phyloP scores from a whole-genome alignment of 495 filamentous ascomycete species.

The Neurospora tetraspora region DNA sequence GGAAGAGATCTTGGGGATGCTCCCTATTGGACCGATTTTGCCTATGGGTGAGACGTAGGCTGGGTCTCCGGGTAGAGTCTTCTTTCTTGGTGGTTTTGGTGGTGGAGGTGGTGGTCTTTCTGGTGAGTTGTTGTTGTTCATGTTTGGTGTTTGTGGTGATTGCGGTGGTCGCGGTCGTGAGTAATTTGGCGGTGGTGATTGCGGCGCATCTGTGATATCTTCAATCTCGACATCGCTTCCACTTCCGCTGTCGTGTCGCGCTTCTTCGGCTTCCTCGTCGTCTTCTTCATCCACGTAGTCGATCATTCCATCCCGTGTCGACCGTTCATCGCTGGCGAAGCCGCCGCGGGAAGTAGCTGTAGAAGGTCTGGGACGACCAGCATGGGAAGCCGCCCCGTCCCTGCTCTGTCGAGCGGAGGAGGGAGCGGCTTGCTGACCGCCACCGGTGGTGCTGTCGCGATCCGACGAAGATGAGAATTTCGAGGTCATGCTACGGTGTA shows the following conservation, averaged over 20 bases:
- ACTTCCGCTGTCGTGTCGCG: background rate
- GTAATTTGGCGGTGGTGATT: background rate
- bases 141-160: background rate
- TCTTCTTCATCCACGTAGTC: background rate
- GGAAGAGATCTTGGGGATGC: slow-evolving; percentile 10
- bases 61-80: slow-evolving; percentile 1
- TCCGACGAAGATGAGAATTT: background rate
- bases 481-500: background rate
- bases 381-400: background rate
- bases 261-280: background rate
- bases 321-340: background rate
- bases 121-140: background rate
- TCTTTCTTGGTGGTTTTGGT: slow-evolving; percentile 4
- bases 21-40: slow-evolving; percentile 12
- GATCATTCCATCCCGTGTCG: background rate
- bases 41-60: slow-evolving; percentile 25
- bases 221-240: background rate
- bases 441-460: background rate
- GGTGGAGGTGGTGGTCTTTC: background rate
- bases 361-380: background rate
- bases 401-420: background rate
- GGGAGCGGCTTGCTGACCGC: background rate
- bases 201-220: background rate
- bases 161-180: background rate
- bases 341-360: background rate